Percentiles rank a stretch among this genome's conserved stretches.
phyloP scores from a whole-genome alignment of 164 flowering plant genomes.

The Protea cynaroides region DNA sequence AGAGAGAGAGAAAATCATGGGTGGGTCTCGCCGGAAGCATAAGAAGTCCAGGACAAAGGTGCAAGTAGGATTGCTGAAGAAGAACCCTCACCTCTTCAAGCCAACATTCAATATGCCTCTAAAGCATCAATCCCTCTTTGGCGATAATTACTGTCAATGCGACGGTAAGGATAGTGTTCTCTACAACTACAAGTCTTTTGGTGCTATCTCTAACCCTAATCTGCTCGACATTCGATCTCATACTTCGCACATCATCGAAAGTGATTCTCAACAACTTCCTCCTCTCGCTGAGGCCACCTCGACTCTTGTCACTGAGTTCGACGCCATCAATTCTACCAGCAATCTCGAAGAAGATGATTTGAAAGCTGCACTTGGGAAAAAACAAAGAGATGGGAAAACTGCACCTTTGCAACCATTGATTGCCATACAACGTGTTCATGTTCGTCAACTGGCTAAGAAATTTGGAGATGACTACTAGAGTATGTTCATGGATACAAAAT shows the following conservation, averaged over 20 bases:
- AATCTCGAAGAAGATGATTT: slow-evolving; percentile 95
- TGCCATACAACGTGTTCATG: slow-evolving; percentile 55
- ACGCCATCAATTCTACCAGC: slow-evolving; percentile 63
- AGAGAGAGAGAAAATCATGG: slow-evolving; percentile 46
- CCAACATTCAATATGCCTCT: slow-evolving; percentile 84
- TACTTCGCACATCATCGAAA: slow-evolving; percentile 48
- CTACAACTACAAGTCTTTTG: slow-evolving; percentile 73
- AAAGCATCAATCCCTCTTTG: slow-evolving; percentile 55
- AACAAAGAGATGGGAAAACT: slow-evolving; percentile 69
- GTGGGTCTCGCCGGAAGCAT: slow-evolving; percentile 68
- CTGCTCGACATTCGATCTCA: slow-evolving; percentile 61
- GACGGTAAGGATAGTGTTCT: slow-evolving; percentile 64
- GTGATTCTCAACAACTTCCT: slow-evolving; percentile 55
- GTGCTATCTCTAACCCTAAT: slow-evolving; percentile 87
- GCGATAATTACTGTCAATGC: slow-evolving; percentile 36
- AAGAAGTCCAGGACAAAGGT: slow-evolving; percentile 70
- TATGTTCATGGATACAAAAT: slow-evolving; percentile 82
- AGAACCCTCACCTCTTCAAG: slow-evolving; percentile 71
- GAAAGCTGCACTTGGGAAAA: slow-evolving; percentile 82
- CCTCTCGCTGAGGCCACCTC: slow-evolving; percentile 14
- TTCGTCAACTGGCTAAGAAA: slow-evolving; percentile 55
- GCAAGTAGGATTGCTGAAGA: slow-evolving; percentile 63
- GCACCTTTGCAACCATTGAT: slow-evolving; percentile 71
- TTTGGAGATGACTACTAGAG: slow-evolving; percentile 81
- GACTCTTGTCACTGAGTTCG: slow-evolving; percentile 32